phyloP scores from a whole-genome alignment of 441 rosid genomes.

The Jatropha multifida region DNA sequence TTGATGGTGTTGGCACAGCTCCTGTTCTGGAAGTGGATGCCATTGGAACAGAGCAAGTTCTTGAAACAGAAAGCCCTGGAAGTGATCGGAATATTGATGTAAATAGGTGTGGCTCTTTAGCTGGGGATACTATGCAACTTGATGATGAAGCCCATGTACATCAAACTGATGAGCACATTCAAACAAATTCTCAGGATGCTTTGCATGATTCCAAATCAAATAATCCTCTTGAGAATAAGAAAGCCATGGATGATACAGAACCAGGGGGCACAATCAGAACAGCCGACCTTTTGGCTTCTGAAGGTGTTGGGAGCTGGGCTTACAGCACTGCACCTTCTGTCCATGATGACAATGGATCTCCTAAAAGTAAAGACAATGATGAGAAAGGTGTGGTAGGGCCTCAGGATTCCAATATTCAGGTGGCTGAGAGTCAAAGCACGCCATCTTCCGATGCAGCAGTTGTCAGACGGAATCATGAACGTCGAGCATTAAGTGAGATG shows the following conservation, averaged over 20 bases:
- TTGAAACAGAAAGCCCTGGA: conserved; percentile 76
- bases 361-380: conserved; percentile 42
- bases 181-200: conserved; percentile 28
- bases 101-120: conserved; percentile 39
- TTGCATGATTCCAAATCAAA: conserved; percentile 30
- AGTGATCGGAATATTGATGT: conserved; percentile 40
- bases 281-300: conserved; percentile 81
- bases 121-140: conserved; percentile 77
- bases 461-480: conserved; percentile 36
- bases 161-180: conserved; percentile 43
- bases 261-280: conserved; percentile 65
- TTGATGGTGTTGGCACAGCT: conserved; percentile 61
- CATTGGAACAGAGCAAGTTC: conserved; percentile 73
- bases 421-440: conserved; percentile 60
- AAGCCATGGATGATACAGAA: conserved; percentile 57
- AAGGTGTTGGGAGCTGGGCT: conserved; percentile 92
- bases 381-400: conserved; percentile 36
- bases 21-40: conserved; percentile 58
- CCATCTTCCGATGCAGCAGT: conserved; percentile 44
- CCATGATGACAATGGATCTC: conserved; percentile 71
- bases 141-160: conserved; percentile 57
- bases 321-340: conserved; percentile 81
- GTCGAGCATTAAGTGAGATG: conserved; percentile 55
- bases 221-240: conserved; percentile 39
- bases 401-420: conserved; percentile 44